phyloP scores from a whole-genome alignment of 805 yeast species.

The Lipomyces oligophaga region DNA sequence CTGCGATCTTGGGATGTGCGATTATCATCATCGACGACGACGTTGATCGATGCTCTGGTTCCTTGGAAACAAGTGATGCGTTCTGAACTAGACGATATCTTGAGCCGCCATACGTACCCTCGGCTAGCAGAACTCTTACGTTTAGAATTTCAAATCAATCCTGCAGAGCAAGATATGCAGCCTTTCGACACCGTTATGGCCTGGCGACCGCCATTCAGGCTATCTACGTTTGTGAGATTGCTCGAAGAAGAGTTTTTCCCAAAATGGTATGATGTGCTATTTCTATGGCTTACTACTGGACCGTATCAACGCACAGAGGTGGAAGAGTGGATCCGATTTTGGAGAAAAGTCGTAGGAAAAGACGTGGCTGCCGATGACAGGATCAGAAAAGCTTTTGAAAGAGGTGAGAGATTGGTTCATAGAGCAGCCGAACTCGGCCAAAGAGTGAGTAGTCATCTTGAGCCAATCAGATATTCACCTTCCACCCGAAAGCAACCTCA shows the following conservation, averaged over 20 bases:
- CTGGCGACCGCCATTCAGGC: slow-evolving; percentile 33
- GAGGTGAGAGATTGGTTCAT: slow-evolving; percentile 38
- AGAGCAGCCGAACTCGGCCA: slow-evolving; percentile 33
- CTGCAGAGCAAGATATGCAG: slow-evolving; percentile 31
- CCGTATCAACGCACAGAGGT: slow-evolving; percentile 33
- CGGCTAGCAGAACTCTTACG: slow-evolving; percentile 20
- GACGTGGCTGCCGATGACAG: slow-evolving; percentile 19
- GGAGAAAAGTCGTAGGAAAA: slow-evolving; percentile 35
- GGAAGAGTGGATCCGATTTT: slow-evolving; percentile 35
- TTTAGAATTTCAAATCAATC: slow-evolving; percentile 30
- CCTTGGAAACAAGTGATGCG: slow-evolving; percentile 40
- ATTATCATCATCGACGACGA: too few species aligned
- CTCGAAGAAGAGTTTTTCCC: slow-evolving; percentile 42
- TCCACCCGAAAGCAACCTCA: neutral
- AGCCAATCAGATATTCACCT: slow-evolving; percentile 7
- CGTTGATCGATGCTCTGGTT: slow-evolving; percentile 30
- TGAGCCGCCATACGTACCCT: slow-evolving; percentile 32
- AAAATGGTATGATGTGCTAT: slow-evolving; percentile 38
- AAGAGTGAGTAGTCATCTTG: slow-evolving; percentile 20
- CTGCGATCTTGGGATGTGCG: slow-evolving; percentile 31
- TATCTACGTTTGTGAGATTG: slow-evolving; percentile 30
- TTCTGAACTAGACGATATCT: slow-evolving; percentile 25
- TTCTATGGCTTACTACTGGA: slow-evolving; percentile 34
- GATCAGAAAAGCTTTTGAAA: slow-evolving; percentile 24
- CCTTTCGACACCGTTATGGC: slow-evolving; percentile 27